These are phyloP conservation scores for Cryptococcus sp. DNA, from an alignment of 1,284 basidiomycete genomes.

Conservation along the genomic window DNA sequence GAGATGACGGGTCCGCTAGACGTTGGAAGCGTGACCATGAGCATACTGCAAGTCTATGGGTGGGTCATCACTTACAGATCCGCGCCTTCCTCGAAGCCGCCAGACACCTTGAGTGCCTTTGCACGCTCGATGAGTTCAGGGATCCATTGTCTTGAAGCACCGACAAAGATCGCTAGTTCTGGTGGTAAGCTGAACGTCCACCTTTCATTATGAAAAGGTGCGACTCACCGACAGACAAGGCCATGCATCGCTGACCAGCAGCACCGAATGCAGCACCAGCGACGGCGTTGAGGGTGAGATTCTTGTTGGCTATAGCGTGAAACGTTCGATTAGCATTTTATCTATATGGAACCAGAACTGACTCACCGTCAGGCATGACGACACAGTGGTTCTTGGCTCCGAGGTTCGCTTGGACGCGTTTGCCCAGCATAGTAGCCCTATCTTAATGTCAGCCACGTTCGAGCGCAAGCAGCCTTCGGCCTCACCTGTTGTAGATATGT, in stretches of 20 bases:
- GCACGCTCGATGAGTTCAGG: conserved; percentile 85
- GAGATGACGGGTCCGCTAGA: conserved; percentile 90
- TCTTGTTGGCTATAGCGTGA: conserved; percentile 74
- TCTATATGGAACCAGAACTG: background rate
- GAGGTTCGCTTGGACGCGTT: conserved; percentile 88
- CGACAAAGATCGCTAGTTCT: conserved; percentile 67
- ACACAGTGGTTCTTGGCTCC: conserved; percentile 97
- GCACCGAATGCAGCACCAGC: conserved; percentile 96
- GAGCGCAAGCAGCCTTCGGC: background rate
- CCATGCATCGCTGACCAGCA: conserved; percentile 97
- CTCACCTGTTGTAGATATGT: conserved; percentile 86
- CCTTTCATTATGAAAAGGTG: background rate
- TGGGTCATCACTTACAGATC: conserved; percentile 69
- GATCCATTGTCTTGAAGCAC: conserved; percentile 78
- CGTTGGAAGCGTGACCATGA: background rate
- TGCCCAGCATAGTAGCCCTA: conserved; percentile 60
- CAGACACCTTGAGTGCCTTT: conserved; percentile 76
- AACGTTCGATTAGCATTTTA: background rate
- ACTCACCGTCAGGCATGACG: conserved; percentile 86
- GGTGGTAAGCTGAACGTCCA: background rate
- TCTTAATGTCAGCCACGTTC: background rate
- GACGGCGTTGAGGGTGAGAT: conserved; percentile 88
- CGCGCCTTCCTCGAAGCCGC: conserved; percentile 83
- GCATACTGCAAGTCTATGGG: background rate
- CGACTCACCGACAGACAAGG: conserved; percentile 75